phyloP scores from a whole-genome alignment of 2,329 filamentous ascomycete species.

The Hortaea werneckii region DNA sequence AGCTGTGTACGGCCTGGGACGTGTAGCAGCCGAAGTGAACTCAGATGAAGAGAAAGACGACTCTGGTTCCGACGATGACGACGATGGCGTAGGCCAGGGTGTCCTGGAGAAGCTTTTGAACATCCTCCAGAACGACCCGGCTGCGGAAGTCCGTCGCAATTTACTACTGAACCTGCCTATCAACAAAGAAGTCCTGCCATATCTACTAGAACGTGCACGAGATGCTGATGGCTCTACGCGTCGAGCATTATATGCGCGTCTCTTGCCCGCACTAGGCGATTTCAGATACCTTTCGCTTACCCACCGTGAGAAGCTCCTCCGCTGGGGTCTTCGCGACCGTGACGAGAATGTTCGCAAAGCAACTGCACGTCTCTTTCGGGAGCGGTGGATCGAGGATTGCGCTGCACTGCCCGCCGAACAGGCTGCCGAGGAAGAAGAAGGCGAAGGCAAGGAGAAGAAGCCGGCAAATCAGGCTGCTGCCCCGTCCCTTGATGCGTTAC shows the following conservation, averaged over 20 bases:
- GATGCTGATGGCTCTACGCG: constrained; percentile 80
- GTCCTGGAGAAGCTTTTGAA: constrained; percentile 76
- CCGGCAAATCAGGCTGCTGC: constrained; percentile 38
- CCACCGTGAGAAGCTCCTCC: constrained; percentile 88
- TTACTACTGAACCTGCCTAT: constrained; percentile 86
- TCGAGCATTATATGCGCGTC: constrained; percentile 72
- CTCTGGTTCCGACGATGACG: constrained; percentile 58
- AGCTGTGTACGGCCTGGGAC: constrained; percentile 79
- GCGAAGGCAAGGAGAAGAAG: constrained; percentile 39
- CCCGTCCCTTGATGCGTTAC: constrained; percentile 69
- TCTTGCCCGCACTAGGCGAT: constrained; percentile 82
- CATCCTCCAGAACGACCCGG: constrained; percentile 85
- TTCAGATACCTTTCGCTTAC: constrained; percentile 87
- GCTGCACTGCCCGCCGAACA: constrained; percentile 55
- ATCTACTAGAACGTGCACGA: constrained; percentile 78
- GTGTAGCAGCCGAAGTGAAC: constrained; percentile 63
- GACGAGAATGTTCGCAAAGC: constrained; percentile 92
- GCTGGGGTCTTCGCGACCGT: constrained; percentile 88
- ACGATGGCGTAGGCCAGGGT: constrained; percentile 52
- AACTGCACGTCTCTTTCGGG: constrained; percentile 77
- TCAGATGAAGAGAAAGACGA: constrained; percentile 54
- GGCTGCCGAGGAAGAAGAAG: constrained; percentile 43
- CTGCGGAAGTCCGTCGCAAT: constrained; percentile 81
- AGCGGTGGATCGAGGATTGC: constrained; percentile 97
- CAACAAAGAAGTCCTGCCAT: constrained; percentile 69